These are phyloP conservation scores for Wallacemonas sp. DNA, from an alignment of 208 protist species.

Conservation along the genomic window DNA sequence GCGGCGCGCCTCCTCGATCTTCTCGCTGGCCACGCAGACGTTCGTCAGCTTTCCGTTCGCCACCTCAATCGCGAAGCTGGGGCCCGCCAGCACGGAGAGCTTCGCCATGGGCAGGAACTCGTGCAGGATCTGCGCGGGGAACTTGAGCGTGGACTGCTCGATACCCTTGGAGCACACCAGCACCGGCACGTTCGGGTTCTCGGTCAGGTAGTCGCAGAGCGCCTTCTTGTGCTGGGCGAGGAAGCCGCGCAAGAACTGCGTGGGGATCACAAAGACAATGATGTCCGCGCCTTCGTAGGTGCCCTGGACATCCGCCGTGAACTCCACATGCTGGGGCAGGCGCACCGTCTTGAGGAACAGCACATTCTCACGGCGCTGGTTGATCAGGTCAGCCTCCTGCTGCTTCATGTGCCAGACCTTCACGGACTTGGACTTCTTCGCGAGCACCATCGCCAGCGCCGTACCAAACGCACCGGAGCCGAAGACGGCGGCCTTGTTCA, in stretches of 20 bases:
- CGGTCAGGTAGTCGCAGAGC: constrained; percentile 44
- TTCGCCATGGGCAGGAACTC: constrained; percentile 66
- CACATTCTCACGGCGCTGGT: constrained; percentile 74
- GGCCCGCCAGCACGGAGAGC: constrained; percentile 78
- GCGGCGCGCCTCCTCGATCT: constrained; percentile 58
- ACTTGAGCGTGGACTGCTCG: constrained; percentile 75
- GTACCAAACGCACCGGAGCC: constrained; percentile 89
- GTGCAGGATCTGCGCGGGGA: constrained; percentile 76
- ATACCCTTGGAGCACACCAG: constrained; percentile 87
- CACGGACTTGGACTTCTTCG: constrained; percentile 69
- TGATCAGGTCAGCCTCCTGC: constrained; percentile 61
- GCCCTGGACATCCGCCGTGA: constrained; percentile 53
- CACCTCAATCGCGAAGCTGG: constrained; percentile 92
- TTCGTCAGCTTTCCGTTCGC: constrained; percentile 74
- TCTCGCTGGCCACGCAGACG: constrained; percentile 61
- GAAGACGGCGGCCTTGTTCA: constrained; percentile 73
- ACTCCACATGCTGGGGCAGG: constrained; percentile 67
- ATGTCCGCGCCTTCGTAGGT: constrained; percentile 64
- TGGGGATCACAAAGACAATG: constrained; percentile 85
- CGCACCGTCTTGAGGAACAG: constrained; percentile 70
- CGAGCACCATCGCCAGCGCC: constrained; percentile 61
- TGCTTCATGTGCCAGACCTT: constrained; percentile 78
- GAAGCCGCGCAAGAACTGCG: constrained; percentile 84
- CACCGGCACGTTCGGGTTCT: constrained; percentile 48
- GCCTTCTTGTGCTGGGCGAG: constrained; percentile 47